A percentile compares a stretch with the other conserved stretches of the same genome.
Conservation (phyloP, 2,329 filamentous ascomycete species). For the Diaporthe citriasiana region DNA sequence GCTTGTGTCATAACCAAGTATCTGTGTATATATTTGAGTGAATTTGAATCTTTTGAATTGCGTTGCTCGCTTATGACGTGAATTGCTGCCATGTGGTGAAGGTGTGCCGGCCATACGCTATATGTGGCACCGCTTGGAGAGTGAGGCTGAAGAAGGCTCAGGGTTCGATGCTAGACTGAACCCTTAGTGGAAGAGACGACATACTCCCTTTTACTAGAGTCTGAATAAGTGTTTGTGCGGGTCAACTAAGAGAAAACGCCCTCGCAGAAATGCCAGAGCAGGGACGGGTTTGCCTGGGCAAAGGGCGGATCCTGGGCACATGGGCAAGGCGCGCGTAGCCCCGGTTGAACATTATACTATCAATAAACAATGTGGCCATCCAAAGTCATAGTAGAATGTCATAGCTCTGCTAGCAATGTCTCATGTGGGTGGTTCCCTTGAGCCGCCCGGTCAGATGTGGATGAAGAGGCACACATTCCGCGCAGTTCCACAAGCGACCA, state of each 20-base stretch:
- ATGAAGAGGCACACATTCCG: not conserved
- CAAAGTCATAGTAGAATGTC: not conserved
- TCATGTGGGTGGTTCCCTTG: not conserved
- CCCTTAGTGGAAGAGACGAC: not conserved
- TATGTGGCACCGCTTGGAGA: not conserved
- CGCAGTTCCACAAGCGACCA: not conserved
- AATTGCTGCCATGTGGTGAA: not conserved
- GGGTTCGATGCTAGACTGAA: not conserved
- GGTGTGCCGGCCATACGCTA: not conserved
- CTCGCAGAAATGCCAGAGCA: not conserved
- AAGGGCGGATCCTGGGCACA: not conserved
- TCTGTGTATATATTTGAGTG: slow-evolving; percentile 7
- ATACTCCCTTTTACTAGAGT: not conserved
- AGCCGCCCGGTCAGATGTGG: not conserved
- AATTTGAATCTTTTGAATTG: not conserved
- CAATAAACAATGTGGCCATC: not conserved
- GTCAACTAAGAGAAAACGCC: not conserved
- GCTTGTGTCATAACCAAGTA: slow-evolving; percentile 21
- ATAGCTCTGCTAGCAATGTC: not conserved
- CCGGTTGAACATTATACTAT: not conserved
- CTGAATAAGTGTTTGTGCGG: not conserved
- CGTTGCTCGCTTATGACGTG: not conserved
- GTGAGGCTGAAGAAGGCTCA: not conserved
- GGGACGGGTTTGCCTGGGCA: not conserved
- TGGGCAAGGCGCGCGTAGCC: not conserved